A percentile compares a stretch with the other conserved stretches of the same genome.
Evolutionary conservation across 441 rosid genomes (phyloP).

Genomic region (Lagerstroemia fauriei): DNA sequence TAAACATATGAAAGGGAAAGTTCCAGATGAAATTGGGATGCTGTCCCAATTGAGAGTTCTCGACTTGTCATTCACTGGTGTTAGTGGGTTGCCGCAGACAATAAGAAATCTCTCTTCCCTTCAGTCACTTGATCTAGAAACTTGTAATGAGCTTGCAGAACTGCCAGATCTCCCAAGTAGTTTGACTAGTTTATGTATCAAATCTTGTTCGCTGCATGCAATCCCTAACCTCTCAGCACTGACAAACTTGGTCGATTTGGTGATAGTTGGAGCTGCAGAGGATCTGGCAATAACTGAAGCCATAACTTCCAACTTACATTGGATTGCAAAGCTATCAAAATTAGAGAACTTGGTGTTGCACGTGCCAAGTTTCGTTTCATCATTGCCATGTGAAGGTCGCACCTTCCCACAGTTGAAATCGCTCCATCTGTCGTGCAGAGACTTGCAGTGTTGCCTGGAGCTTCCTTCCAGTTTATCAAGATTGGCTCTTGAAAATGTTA

Average conservation of each 20-base stretch:
- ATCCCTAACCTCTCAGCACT: neutral
- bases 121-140: neutral
- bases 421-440: neutral
- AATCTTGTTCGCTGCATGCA: neutral
- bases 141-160: neutral
- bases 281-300: neutral
- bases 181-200: neutral
- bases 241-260: neutral
- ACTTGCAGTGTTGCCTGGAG: neutral
- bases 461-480: constrained; percentile 8
- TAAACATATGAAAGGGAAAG: neutral
- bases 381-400: neutral
- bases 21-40: neutral
- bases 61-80: neutral
- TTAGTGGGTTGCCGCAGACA: neutral
- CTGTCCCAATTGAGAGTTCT: neutral
- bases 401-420: neutral
- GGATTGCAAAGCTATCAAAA: neutral
- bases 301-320: fast-evolving
- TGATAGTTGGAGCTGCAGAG: neutral
- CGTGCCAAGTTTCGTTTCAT: neutral
- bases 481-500: neutral
- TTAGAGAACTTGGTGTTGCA: neutral
- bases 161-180: neutral
- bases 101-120: neutral